phyloP scores from a whole-genome alignment of 2,329 filamentous ascomycete genomes.

The Fonsecaea multimorphosa region DNA sequence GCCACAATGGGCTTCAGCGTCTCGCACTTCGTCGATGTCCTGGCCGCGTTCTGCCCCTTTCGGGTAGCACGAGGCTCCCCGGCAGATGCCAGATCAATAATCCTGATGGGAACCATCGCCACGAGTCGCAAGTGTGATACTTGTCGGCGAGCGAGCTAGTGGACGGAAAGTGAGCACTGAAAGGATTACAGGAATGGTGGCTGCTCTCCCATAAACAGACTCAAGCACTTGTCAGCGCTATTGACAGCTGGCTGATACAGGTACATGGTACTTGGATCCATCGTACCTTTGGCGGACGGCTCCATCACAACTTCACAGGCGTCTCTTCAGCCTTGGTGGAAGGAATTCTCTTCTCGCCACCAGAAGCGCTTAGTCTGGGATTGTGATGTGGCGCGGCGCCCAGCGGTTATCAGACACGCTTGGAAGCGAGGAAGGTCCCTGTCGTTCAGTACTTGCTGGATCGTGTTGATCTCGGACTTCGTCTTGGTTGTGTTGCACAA shows the following conservation, averaged over 20 bases:
- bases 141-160: neutral
- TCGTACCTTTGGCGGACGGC: neutral
- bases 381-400: neutral
- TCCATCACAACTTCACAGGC: neutral
- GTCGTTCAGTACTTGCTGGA: neutral
- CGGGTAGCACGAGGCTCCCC: neutral
- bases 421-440: neutral
- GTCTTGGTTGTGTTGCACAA: neutral
- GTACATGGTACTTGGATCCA: neutral
- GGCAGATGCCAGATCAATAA: neutral
- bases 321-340: neutral
- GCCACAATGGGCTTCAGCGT: neutral
- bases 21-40: neutral
- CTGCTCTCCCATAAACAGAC: neutral
- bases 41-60: neutral
- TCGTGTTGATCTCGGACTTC: neutral
- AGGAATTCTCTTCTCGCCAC: neutral
- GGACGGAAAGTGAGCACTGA: neutral
- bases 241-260: neutral
- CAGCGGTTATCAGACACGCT: neutral
- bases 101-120: neutral
- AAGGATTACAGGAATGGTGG: neutral
- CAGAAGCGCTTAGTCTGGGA: neutral
- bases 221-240: neutral
- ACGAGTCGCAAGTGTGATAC: neutral